phyloP scores from a whole-genome alignment of 75 land plant genomes.

The Adiantum capillusveneris region DNA sequence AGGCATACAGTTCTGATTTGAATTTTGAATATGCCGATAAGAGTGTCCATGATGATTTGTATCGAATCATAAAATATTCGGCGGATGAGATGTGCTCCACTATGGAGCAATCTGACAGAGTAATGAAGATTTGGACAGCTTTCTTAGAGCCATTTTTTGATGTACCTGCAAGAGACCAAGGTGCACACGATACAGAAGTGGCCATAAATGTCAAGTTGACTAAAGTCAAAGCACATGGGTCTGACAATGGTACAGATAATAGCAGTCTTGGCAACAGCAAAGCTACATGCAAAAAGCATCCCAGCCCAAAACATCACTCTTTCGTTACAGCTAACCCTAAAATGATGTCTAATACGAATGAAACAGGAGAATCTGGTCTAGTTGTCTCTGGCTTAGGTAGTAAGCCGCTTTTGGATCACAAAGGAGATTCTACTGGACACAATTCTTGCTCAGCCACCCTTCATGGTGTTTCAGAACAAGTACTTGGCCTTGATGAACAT shows the following conservation, averaged over 20 bases:
- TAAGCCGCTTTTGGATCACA: no score
- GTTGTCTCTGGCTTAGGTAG: no score
- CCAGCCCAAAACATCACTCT: conserved; percentile 5
- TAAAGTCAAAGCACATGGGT: conserved; percentile 21
- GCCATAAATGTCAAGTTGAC: conserved; percentile 33
- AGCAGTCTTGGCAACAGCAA: conserved; percentile 16
- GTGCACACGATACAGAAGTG: conserved; percentile 73
- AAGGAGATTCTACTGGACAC: no score
- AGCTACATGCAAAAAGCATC: conserved; percentile 7
- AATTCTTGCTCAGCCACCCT: no score
- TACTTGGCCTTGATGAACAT: no score
- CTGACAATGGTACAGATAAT: conserved; percentile 37
- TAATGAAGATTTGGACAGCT: conserved; percentile 75
- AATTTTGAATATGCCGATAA: conserved; percentile 63
- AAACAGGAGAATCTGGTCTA: no score
- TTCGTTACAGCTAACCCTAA: no score
- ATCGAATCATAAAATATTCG: conserved; percentile 72
- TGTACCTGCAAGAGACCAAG: conserved; percentile 56
- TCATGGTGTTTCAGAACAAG: no score
- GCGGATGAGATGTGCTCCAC: conserved; percentile 68
- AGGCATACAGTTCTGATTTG: conserved; percentile 60
- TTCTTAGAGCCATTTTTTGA: conserved; percentile 81
- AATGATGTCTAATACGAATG: no score
- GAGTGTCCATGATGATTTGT: conserved; percentile 78
- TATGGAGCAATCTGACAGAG: conserved; percentile 72